Evolutionary conservation across 768 basidiomycete species (phyloP).

Genomic region (Hirschioporus abietinus): DNA sequence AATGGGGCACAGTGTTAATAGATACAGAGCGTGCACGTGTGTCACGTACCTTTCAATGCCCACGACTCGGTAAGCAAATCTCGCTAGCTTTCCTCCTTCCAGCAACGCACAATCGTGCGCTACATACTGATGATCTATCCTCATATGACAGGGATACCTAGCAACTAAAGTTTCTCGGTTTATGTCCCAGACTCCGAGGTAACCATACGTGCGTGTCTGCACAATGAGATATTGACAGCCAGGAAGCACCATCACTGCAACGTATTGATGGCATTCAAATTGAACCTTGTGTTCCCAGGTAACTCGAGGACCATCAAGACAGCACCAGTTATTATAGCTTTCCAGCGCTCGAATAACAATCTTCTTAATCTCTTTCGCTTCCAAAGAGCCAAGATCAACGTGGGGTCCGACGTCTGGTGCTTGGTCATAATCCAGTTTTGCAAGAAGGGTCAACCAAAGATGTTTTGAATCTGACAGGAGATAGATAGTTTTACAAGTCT

Average conservation of each 20-base stretch:
- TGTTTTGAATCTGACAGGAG: neutral
- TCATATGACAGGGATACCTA: too few relatives aligned
- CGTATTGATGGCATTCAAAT: neutral
- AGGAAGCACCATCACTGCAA: neutral
- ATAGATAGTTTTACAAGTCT: neutral
- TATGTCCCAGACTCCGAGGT: neutral
- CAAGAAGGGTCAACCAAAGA: neutral
- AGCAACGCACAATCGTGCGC: neutral
- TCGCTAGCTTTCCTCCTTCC: neutral
- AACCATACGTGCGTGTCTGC: neutral
- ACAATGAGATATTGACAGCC: neutral
- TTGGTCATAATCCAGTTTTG: neutral
- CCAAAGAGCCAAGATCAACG: neutral
- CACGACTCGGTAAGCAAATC: neutral
- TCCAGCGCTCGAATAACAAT: neutral
- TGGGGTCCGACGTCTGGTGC: neutral
- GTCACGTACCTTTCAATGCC: too few relatives aligned
- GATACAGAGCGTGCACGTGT: too few relatives aligned
- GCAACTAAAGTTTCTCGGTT: neutral
- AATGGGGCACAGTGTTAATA: too few relatives aligned
- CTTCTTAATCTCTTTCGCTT: neutral
- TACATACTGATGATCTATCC: too few relatives aligned
- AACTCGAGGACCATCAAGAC: neutral
- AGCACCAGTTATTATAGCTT: neutral
- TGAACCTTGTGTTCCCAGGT: neutral